Conservation (phyloP, 164 flowering plant species). For the Chimonanthus salicifolius region DNA sequence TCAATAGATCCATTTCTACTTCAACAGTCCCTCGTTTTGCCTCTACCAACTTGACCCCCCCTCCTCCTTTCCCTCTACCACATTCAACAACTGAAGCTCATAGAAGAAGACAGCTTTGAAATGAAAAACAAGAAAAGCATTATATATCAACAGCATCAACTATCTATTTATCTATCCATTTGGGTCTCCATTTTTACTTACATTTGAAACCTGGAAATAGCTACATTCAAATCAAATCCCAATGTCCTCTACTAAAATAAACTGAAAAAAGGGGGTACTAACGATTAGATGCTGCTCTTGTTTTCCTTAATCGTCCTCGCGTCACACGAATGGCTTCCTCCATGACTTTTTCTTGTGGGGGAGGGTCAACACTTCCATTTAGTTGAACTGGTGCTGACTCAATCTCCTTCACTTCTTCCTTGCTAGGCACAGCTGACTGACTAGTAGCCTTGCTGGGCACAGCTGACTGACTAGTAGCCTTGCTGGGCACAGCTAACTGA, state of each 20-base stretch:
- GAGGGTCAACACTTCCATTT: conserved; percentile 29
- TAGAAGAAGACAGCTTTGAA: not conserved
- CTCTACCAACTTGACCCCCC: conserved; percentile 73
- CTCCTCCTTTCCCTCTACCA: conserved; percentile 41
- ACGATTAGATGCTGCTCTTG: conserved; percentile 21
- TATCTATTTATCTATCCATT: conserved; percentile 1
- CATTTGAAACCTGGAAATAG: not conserved
- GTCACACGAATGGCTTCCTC: conserved; percentile 58
- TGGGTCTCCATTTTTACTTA: conserved; percentile 1
- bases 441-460: no score
- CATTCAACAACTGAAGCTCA: conserved; percentile 31
- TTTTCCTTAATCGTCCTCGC: conserved; percentile 58
- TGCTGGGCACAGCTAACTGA: not conserved
- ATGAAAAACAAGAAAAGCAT: not conserved
- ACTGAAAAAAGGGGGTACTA: not conserved
- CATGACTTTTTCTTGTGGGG: conserved; percentile 44
- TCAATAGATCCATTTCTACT: conserved; percentile 68
- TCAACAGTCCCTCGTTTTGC: conserved; percentile 78
- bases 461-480: no score
- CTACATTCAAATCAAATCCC: conserved; percentile 5
- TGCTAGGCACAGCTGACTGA: conserved; percentile 14
- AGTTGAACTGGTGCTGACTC: conserved; percentile 29
- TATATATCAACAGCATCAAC: not conserved
- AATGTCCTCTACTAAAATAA: not conserved
- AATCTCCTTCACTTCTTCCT: conserved; percentile 28